Conservation (phyloP, 139 green algal genomes). For the Chlamydomonas schloesseri region DNA sequence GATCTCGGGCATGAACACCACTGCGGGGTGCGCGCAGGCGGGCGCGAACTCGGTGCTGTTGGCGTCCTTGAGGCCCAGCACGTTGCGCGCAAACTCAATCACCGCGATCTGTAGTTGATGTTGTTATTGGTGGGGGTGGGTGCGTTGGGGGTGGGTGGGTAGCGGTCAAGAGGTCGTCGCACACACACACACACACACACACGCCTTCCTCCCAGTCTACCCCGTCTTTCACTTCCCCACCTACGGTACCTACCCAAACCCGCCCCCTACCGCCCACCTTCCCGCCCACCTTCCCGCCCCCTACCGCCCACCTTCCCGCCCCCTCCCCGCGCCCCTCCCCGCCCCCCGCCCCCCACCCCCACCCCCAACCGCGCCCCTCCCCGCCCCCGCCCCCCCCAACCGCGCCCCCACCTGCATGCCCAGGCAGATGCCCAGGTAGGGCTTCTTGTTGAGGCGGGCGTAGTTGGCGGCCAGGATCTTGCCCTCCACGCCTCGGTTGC, state of each 20-base stretch:
- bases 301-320: too few relatives aligned
- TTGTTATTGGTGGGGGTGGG: too few relatives aligned
- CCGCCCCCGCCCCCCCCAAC: neutral
- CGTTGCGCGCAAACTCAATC: conserved; percentile 97
- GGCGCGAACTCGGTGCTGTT: conserved; percentile 93
- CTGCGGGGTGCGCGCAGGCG: conserved; percentile 81
- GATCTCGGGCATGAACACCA: conserved; percentile 99
- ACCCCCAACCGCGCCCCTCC: too few relatives aligned
- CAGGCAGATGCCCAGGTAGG: conserved; percentile 99
- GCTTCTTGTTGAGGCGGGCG: conserved; percentile 81
- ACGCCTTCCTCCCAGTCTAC: too few relatives aligned
- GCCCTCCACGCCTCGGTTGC: conserved; percentile 91
- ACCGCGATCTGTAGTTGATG: conserved; percentile 95
- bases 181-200: too few relatives aligned
- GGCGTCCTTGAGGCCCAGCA: conserved; percentile 86
- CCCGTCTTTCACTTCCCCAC: too few relatives aligned
- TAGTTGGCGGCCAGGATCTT: conserved; percentile 95
- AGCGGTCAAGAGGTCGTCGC: neutral
- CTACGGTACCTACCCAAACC: too few relatives aligned
- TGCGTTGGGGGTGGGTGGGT: neutral
- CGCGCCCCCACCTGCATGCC: conserved; percentile 92
- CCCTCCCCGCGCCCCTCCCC: too few relatives aligned
- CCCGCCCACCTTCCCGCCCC: too few relatives aligned
- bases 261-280: too few relatives aligned
- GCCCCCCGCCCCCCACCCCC: too few relatives aligned